Base-by-base conservation (phyloP, 345 rosid genomes). In the Citrus mangshanensis region DNA sequence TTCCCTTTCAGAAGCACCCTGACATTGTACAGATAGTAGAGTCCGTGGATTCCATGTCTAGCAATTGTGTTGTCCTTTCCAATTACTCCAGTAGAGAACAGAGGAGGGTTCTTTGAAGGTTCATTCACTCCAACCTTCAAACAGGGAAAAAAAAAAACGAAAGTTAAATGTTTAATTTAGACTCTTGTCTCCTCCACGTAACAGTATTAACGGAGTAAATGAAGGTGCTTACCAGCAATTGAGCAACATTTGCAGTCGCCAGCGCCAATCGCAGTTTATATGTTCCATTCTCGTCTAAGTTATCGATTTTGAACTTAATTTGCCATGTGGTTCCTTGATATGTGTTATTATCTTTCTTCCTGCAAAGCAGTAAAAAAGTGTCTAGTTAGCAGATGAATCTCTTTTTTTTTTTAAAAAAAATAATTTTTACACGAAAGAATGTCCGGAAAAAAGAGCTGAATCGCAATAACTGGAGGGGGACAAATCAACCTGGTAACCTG, bases 1-100 rank as follows among this genome's bases (percentile, higher is more conserved):
- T 79, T 80, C 19, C 93, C 90, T 34, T 70, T 65, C 28, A 82
- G 76, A 24, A 90, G 83, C 0, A 89, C 46, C 4, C 82, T 82
- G 12, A 89, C 80, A 24, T 58, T 78, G 71, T 72, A 88, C 22
- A 87, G 85, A 71, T 88, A 55, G 85, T 90, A 90, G 10, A 90
- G 81, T 16, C 91, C 96, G 65, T 90, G 93, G 27, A 88, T 86
- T 79, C 96, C 93, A 58, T 92, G 93, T 63, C 96, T 83, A 6
- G 89, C 85, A 9, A 92, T 85, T 59, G 93, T 72, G 77, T 90
- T 92, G 77, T 92, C 96, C 10, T 89, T 84, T 3, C 96, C 96
- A 19, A 90, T 90, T 69, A 81, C 61, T 37, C 89, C 92, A 0
- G 86, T 90, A 7, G 92, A 70, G 72, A 89, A 91, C 21, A 87